Percentiles rank a stretch among this genome's conserved stretches.
These are phyloP conservation scores for Penicillium chermesinum DNA, from an alignment of 495 filamentous ascomycete genomes.

Conservation along the genomic window DNA sequence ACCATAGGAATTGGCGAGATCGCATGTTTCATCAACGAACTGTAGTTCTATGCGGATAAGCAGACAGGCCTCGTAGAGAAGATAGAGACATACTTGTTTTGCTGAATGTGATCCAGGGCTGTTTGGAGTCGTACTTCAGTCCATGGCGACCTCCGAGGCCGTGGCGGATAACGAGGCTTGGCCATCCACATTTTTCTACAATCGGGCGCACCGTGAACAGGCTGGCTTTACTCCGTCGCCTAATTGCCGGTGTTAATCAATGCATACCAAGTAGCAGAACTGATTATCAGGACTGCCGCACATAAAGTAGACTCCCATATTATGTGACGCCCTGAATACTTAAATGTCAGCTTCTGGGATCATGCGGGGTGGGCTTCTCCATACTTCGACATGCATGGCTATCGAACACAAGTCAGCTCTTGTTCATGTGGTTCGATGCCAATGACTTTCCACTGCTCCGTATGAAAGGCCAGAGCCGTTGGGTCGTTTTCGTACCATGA, in stretches of 20 bases:
- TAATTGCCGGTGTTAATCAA: not conserved
- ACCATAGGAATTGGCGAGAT: slow-evolving; percentile 3
- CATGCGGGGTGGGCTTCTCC: not conserved
- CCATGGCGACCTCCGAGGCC: not conserved
- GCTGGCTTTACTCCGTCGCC: slow-evolving; percentile 1
- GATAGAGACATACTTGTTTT: not conserved
- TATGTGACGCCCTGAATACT: not conserved
- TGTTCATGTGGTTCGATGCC: no score
- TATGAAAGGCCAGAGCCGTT: no score
- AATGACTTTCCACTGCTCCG: no score
- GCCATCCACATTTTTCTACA: slow-evolving; percentile 1
- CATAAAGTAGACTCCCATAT: slow-evolving; percentile 3
- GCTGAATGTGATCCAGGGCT: not conserved
- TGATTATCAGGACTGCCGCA: no score
- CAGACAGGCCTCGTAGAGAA: not conserved
- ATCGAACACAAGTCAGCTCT: no score
- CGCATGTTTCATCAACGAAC: slow-evolving; percentile 2
- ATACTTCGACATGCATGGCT: not conserved
- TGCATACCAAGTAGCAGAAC: no score
- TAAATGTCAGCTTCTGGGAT: no score
- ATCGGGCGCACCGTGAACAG: not conserved
- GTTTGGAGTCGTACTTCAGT: not conserved
- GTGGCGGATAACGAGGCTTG: not conserved
- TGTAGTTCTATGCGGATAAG: not conserved
- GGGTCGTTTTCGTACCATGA: no score